Base-by-base conservation (phyloP, 1,284 basidiomycete species). In the Farysia itapuensis region DNA sequence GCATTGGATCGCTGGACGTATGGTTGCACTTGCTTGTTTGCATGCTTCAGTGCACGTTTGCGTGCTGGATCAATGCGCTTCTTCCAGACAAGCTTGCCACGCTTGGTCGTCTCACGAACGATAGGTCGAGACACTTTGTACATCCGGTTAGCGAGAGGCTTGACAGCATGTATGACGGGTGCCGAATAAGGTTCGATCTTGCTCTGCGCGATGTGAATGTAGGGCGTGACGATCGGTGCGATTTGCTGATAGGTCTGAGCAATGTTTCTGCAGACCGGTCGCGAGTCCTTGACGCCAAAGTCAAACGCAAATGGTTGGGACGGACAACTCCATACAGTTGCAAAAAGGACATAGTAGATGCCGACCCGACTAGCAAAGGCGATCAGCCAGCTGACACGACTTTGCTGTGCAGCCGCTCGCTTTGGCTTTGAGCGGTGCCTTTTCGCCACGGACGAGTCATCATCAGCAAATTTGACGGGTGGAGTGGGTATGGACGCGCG, bases 301-400 rank as follows among this genome's bases (percentile, higher is more conserved):
- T 69, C 39, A 43, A 74, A 74, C 21, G 60, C 47, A 32, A 74
- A 67, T 5, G 72, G 67, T 16, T 38, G 39, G 13, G 71, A 64
- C n/a, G 67, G 54, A 36, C 72, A 75, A 20, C 50, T 48, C 64
- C 64, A 75, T 3, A 75, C 43, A 2, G 65, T 67, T 7, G 68
- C 58, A 22, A 44, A 57, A 33, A 72, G 50, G 14, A 60, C 31
- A 34, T 61, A 65, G 35, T 61, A 65, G 52, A 65, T 41, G 40
- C 49, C 56, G 43, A 63, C 58, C 18, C 48, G 49, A 20, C 39
- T 49, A 21, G 30, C 36, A 33, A 65, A 61, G 8, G 43, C 40
- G 35, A 60, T 33, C 32, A 70, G 43, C 40, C 47, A 68, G 37
- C 43, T 36, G 32, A 29, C 31, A 35, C 67, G 59, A 35, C 67